A percentile compares a stretch with the other conserved stretches of the same genome.
These are phyloP conservation scores for Colletotrichum godetiae DNA, from an alignment of 2,329 filamentous ascomycete genomes.

Conservation along the genomic window DNA sequence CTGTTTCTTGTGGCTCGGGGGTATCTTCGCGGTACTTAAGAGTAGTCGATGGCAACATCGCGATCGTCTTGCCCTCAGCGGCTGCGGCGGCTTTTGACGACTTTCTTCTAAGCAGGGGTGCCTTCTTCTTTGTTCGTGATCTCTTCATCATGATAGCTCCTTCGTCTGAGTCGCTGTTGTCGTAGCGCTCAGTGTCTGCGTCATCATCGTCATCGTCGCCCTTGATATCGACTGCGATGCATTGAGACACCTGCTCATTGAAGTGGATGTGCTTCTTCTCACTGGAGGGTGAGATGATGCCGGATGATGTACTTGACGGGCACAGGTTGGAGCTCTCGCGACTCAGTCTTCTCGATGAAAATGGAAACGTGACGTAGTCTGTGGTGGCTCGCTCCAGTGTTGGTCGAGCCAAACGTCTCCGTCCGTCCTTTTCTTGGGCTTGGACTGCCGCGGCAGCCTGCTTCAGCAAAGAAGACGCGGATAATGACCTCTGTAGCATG, in stretches of 20 bases:
- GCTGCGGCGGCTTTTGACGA: conserved; percentile 56
- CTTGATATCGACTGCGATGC: conserved; percentile 91
- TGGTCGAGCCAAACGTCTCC: conserved; percentile 61
- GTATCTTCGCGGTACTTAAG: conserved; percentile 86
- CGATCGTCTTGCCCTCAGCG: conserved; percentile 84
- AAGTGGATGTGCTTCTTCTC: conserved; percentile 93
- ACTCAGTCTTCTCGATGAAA: conserved; percentile 71
- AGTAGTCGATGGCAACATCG: conserved; percentile 87
- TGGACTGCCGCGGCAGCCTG: conserved; percentile 89
- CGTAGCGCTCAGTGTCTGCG: conserved; percentile 47
- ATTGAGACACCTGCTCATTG: conserved; percentile 94
- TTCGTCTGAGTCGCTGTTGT: conserved; percentile 78
- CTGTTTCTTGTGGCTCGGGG: conserved; percentile 72
- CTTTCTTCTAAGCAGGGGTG: conserved; percentile 62
- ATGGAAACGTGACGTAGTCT: conserved; percentile 75
- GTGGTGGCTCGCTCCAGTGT: conserved; percentile 72
- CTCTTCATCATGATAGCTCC: conserved; percentile 86
- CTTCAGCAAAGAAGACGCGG: conserved; percentile 88
- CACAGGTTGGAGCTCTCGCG: conserved; percentile 73
- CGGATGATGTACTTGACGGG: conserved; percentile 77
- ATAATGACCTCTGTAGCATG: conserved; percentile 90
- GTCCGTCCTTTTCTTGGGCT: conserved; percentile 76
- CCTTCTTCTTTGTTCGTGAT: conserved; percentile 66
- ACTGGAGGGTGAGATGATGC: conserved; percentile 69
- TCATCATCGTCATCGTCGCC: conserved; percentile 80